Base-by-base conservation (phyloP, 805 yeast species). In the Zygoascus tannicola region DNA sequence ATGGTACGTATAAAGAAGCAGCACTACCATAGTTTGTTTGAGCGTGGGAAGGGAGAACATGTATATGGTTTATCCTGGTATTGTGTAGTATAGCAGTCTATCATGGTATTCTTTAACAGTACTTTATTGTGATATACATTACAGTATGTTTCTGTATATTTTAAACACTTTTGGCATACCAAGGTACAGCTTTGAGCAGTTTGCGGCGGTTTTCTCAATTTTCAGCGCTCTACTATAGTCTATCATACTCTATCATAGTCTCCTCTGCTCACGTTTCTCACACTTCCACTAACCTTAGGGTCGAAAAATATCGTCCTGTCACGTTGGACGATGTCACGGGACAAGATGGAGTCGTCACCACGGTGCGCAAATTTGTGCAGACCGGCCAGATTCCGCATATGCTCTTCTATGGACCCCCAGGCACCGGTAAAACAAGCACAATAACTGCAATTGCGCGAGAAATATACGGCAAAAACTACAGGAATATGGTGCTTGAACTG, bases 381-480 rank as follows among this genome's bases (percentile, higher is more conserved):
- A 85, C 81, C 48, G 88, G 92, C 8, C 77, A 78, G 53, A 68
- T 90, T 32, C 98, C 98, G 2, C 98, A 92, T 65, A 66, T 92
- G 52, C 69, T 92, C 42, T 92, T 92, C 64, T 92, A 92, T 62
- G 97, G 95, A 0, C 95, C 95, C 1, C 95, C 95, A 15, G 95
- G 95, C 18, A 86, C 95, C 0, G 95, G 95, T 52, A 86, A 86
- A 61, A 86, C 95, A 0, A 82, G 94, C 2, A 85, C 94, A 2
- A 81, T 86, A 51, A 73, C 82, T 19, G 96, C 97, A 1, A 65
- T 88, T 46, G 95, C 97, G 1, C 70, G 77, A 45, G 95, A 87
- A 56, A 75, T 88, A 5, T 88, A 82, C 58, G 99, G 98, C 2
- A 75, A 78, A 50, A 71, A 74, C 49, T 85, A 84, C 60, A 76